phyloP scores from a whole-genome alignment of 1,284 basidiomycete species.

The Hemileia vastatrix region DNA sequence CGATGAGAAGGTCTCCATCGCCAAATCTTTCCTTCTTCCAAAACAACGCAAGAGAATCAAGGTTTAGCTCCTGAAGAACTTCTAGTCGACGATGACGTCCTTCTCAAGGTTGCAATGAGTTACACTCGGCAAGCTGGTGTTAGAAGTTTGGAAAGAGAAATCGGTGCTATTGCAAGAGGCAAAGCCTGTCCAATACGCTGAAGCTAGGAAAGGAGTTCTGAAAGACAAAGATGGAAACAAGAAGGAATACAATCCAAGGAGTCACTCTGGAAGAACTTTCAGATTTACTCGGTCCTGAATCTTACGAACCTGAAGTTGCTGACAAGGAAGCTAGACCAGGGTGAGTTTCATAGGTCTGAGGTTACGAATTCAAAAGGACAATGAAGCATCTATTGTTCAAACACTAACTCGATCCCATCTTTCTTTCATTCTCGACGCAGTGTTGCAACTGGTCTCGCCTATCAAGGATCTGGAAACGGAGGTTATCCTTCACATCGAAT shows the following conservation, averaged over 20 bases:
- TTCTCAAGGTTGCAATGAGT: conserved; percentile 61
- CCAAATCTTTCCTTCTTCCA: conserved; percentile 58
- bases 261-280: conserved; percentile 33
- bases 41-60: conserved; percentile 69
- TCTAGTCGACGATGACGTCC: conserved; percentile 57
- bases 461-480: conserved; percentile 77
- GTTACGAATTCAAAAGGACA: too few relatives aligned
- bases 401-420: too few relatives aligned
- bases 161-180: conserved; percentile 49
- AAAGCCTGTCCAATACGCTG: conserved; percentile 42
- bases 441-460: conserved; percentile 68
- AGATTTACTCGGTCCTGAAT: conserved; percentile 35
- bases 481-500: conserved; percentile 58
- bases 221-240: conserved; percentile 29
- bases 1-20: conserved; percentile 47
- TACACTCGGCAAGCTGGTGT: conserved; percentile 87
- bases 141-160: conserved; percentile 74
- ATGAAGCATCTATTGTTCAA: too few relatives aligned
- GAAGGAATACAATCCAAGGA: conserved; percentile 34
- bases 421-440: too few relatives aligned
- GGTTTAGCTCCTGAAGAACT: conserved; percentile 52
- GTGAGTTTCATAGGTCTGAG: conserved; percentile 10
- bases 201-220: conserved; percentile 31
- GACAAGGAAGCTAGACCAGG: conserved; percentile 36
- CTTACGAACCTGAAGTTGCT: conserved; percentile 42